Percentiles rank a stretch among this genome's conserved stretches.
These are phyloP conservation scores for Globisporangium megalacanthum DNA, from an alignment of 352 stramenopile species.

Conservation along the genomic window DNA sequence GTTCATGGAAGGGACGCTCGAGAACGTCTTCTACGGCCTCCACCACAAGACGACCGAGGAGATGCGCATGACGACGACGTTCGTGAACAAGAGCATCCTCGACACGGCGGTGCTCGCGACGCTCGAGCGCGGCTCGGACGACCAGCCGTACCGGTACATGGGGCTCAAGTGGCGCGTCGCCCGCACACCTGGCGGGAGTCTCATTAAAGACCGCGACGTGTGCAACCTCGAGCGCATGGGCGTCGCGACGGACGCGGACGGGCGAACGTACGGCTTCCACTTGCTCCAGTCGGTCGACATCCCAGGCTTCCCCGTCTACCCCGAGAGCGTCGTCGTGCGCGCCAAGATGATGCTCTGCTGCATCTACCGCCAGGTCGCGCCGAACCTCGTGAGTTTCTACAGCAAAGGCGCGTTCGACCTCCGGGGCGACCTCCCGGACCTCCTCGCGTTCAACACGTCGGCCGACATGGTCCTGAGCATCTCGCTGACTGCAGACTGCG, in stretches of 20 bases:
- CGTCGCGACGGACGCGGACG: slow-evolving; percentile 24
- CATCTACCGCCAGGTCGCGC: slow-evolving; percentile 43
- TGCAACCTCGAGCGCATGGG: slow-evolving; percentile 49
- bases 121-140: slow-evolving; percentile 28
- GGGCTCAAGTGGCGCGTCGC: slow-evolving; percentile 44
- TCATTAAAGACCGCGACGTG: slow-evolving; percentile 44
- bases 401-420: slow-evolving; percentile 52
- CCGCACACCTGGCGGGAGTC: slow-evolving; percentile 17
- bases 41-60: slow-evolving; percentile 45
- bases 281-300: slow-evolving; percentile 51
- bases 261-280: slow-evolving; percentile 35
- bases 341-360: slow-evolving; percentile 52
- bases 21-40: slow-evolving; percentile 45
- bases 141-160: slow-evolving; percentile 42
- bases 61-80: slow-evolving; percentile 34
- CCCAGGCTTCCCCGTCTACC: slow-evolving; percentile 25
- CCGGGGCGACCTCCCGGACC: slow-evolving; percentile 30
- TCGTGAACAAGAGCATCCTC: slow-evolving; percentile 29
- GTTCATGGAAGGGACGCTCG: slow-evolving; percentile 31
- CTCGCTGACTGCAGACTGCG: slow-evolving; percentile 21
- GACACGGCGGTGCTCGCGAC: slow-evolving; percentile 41
- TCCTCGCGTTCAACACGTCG: slow-evolving; percentile 39
- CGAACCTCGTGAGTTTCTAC: slow-evolving; percentile 36
- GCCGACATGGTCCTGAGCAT: slow-evolving; percentile 36
- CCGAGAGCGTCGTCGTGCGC: slow-evolving; percentile 12